Evolutionary conservation across 352 stramenopile genomes (phyloP).

Genomic region (Globisporangium mamillatum): DNA sequence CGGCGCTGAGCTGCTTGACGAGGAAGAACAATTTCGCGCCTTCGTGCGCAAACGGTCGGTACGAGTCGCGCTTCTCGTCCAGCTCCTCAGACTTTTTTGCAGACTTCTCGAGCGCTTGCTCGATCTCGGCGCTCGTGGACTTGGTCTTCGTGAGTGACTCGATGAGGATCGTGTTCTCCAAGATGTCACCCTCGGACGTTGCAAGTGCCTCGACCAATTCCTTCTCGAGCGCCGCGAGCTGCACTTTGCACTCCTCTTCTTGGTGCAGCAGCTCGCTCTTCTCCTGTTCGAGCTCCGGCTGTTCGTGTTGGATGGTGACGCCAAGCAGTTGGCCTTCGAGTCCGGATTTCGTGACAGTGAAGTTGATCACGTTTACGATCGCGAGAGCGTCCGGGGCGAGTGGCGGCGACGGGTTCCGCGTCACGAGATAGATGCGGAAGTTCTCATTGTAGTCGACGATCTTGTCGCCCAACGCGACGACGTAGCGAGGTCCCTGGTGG

Average conservation of each 20-base stretch:
- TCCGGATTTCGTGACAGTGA: slow-evolving; percentile 92
- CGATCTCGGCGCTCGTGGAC: slow-evolving; percentile 89
- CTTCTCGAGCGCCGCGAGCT: slow-evolving; percentile 92
- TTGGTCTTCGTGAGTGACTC: slow-evolving; percentile 95
- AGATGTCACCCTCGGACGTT: slow-evolving; percentile 93
- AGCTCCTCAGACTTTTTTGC: slow-evolving; percentile 89
- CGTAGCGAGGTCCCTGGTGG: slow-evolving; percentile 88
- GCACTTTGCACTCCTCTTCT: slow-evolving; percentile 95
- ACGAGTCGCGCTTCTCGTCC: slow-evolving; percentile 91
- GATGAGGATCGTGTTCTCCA: slow-evolving; percentile 94
- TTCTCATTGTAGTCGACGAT: slow-evolving; percentile 95
- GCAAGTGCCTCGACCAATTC: slow-evolving; percentile 91
- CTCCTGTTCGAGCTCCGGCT: slow-evolving; percentile 91
- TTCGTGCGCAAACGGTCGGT: slow-evolving; percentile 86
- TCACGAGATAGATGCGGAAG: slow-evolving; percentile 92
- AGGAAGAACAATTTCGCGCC: slow-evolving; percentile 93
- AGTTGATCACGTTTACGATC: slow-evolving; percentile 94
- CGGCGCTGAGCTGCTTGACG: slow-evolving; percentile 83
- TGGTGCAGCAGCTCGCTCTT: slow-evolving; percentile 91
- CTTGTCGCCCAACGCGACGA: slow-evolving; percentile 91
- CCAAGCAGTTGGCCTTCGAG: slow-evolving; percentile 93
- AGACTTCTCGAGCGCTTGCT: slow-evolving; percentile 84
- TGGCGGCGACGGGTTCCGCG: slow-evolving; percentile 85
- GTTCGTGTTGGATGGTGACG: slow-evolving; percentile 93
- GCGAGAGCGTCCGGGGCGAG: slow-evolving; percentile 86